Conservation (phyloP, 2,329 filamentous ascomycete species). For the Ophiostoma piceae region DNA sequence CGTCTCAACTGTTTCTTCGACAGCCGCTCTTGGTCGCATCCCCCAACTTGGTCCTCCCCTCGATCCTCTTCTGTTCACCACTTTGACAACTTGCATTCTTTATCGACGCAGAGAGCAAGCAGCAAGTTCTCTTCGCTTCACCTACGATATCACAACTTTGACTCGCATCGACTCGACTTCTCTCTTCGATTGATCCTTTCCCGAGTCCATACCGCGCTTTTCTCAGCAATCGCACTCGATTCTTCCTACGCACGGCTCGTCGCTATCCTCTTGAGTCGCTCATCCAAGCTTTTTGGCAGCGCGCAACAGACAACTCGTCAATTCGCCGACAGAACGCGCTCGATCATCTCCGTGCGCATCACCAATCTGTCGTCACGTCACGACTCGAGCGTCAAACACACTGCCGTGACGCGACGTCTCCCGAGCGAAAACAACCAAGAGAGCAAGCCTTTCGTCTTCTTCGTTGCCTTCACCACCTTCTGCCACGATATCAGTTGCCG, state of each 20-base stretch:
- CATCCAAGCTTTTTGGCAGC: background rate
- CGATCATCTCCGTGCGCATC: background rate
- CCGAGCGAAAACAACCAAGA: background rate
- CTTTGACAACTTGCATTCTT: constrained; percentile 1
- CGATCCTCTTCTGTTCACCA: background rate
- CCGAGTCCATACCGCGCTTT: background rate
- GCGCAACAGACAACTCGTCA: background rate
- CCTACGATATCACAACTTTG: background rate
- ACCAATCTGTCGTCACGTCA: background rate
- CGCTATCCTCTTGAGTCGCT: background rate
- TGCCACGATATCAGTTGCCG: background rate
- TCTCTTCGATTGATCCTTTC: background rate
- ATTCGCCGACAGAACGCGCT: constrained; percentile 8
- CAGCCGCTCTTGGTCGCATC: constrained; percentile 5
- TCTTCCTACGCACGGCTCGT: background rate
- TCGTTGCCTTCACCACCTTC: background rate
- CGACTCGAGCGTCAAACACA: background rate
- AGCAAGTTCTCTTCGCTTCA: background rate
- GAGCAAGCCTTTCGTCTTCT: background rate
- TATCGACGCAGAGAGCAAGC: background rate
- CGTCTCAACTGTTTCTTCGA: constrained; percentile 4
- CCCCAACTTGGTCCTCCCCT: background rate
- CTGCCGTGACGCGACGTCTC: background rate
- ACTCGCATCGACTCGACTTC: background rate
- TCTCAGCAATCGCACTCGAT: background rate